phyloP scores from a whole-genome alignment of 108 stramenopile genomes.

The Nitzschia inconspicua region DNA sequence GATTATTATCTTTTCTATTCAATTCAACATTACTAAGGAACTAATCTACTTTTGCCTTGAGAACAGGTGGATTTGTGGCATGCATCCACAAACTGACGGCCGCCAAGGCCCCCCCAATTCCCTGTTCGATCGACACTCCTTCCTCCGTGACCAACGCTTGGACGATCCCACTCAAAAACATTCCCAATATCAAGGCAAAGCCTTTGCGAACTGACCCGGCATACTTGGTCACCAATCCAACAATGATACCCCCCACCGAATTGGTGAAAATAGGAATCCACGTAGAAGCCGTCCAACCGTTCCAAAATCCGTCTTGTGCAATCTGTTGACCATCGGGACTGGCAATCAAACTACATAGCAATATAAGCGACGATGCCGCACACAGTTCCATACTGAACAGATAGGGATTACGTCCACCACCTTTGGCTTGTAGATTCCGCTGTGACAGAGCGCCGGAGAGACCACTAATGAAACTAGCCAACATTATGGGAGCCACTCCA shows the following conservation, averaged over 20 bases:
- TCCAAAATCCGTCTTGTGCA: slow-evolving; percentile 60
- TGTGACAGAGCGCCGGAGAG: slow-evolving; percentile 90
- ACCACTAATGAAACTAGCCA: slow-evolving; percentile 86
- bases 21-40: too few relatives aligned
- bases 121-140: slow-evolving; percentile 54
- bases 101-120: slow-evolving; percentile 68
- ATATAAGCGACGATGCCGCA: slow-evolving; percentile 44
- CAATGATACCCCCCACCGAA: slow-evolving; percentile 87
- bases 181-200: slow-evolving; percentile 88
- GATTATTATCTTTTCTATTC: neutral
- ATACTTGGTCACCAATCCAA: slow-evolving; percentile 92
- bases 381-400: slow-evolving; percentile 90
- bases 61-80: slow-evolving; percentile 55
- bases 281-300: slow-evolving; percentile 72
- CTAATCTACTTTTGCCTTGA: slow-evolving; percentile 18
- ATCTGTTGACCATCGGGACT: slow-evolving; percentile 66
- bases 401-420: slow-evolving; percentile 70
- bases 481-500: slow-evolving; percentile 76
- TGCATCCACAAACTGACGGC: slow-evolving; percentile 81
- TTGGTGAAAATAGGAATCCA: slow-evolving; percentile 85
- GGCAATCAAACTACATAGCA: slow-evolving; percentile 45
- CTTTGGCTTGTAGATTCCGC: slow-evolving; percentile 66
- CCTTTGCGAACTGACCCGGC: slow-evolving; percentile 90
- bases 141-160: slow-evolving; percentile 45
- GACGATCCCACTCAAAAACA: slow-evolving; percentile 66